Evolutionary conservation across 2,329 filamentous ascomycete species (phyloP), one percentile per base, ranked within the genome.

Genomic region (Tricladium varicosporioides): DNA sequence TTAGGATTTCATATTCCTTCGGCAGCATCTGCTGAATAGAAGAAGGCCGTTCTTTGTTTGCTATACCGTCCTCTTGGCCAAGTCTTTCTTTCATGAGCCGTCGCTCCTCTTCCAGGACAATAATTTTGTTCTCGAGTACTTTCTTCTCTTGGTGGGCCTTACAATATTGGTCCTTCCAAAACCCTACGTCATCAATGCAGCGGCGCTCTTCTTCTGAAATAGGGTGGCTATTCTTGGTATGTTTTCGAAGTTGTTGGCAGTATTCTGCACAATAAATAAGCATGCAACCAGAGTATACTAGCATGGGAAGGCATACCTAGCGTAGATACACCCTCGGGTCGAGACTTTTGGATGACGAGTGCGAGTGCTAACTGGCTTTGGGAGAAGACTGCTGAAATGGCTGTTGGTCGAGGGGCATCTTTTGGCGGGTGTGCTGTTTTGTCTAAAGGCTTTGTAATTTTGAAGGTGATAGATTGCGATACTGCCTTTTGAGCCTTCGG

Each of bases 111-210:
- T 65, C 58, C 14, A 65, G 31, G 15, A 47, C 46, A 31, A 49
- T 48, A 19, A 69, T 15, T 40, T 62, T 62, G n/a, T 61, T 57
- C n/a, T 67, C 59, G 1, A 68, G 58, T 19, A 9, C 47, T 31
- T 60, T 60, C 44, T 65, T 67, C 45, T 69, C 63, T 14, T 42
- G 18, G 44, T 62, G 48, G 31, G 66, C 46, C 11, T 47, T 62
- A 2, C 51, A 36, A 18, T 63, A 69, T 50, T 65, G 63, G 31
- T 66, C 63, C 46, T 63, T 68, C 67, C 67, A 69, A 53, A 66
- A 67, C 48, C 63, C 63, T 1, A 47, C 40, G n/a, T 58, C 62
- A 53, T 69, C 67, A 48, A 68, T 43, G 54, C 65, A 63, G n/a
- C 63, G 63, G n/a, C 54, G 47, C 15, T 61, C 46, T 10, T 59